These are phyloP conservation scores for Keqinozyma sinolaborantium DNA, from an alignment of 1,139 yeast species.

Conservation along the genomic window DNA sequence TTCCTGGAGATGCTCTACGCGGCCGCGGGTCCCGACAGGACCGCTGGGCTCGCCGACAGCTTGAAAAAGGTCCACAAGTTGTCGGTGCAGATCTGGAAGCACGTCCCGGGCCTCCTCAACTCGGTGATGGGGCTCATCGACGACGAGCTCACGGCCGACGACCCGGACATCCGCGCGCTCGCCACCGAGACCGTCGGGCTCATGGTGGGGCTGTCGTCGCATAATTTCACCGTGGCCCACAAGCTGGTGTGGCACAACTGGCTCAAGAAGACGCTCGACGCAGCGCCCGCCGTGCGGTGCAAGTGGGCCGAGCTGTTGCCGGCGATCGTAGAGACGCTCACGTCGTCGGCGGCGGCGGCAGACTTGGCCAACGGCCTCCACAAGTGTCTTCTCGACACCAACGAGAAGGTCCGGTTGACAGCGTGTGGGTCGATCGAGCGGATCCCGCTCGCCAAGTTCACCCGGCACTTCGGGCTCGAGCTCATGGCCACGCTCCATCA, in stretches of 20 bases:
- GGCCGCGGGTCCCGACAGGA: conserved; percentile 25
- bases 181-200: conserved; percentile 76
- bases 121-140: conserved; percentile 79
- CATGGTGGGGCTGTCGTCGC: conserved; percentile 45
- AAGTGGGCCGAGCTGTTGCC: conserved; percentile 66
- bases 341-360: conserved; percentile 44
- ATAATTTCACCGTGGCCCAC: conserved; percentile 60
- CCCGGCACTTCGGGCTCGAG: conserved; percentile 43
- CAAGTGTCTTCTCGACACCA: conserved; percentile 71
- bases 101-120: conserved; percentile 69
- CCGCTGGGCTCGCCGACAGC: conserved; percentile 1
- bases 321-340: conserved; percentile 26
- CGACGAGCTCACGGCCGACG: conserved; percentile 76
- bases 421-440: conserved; percentile 50
- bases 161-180: conserved; percentile 55
- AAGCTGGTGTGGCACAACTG: conserved; percentile 65
- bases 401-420: conserved; percentile 66
- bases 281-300: conserved; percentile 58
- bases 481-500: conserved; percentile 56
- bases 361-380: conserved; percentile 60
- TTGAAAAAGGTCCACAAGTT: conserved; percentile 60
- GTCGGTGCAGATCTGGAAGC: conserved; percentile 69
- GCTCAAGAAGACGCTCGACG: conserved; percentile 70
- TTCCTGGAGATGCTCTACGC: conserved; percentile 74
- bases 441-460: conserved; percentile 36